Base-by-base conservation (phyloP, 2,329 filamentous ascomycete species). In the Immersiporthe knoxdaviesiana region DNA sequence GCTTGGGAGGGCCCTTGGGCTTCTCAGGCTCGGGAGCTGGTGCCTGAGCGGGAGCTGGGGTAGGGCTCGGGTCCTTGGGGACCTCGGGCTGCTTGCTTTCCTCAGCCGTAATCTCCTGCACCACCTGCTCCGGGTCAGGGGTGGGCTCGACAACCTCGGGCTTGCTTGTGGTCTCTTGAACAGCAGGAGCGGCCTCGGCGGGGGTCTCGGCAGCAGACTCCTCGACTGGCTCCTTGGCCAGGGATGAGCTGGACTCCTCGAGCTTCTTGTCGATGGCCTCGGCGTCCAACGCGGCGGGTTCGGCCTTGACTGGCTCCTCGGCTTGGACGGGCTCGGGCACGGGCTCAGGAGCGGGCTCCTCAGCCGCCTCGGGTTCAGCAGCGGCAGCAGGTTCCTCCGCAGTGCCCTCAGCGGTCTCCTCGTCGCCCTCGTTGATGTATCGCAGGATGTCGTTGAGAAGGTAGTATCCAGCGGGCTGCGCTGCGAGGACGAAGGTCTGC, bases 371-470 rank as follows among this genome's bases (percentile, higher is more conserved):
- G 37, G 74, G 72, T 61, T 72, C 52, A 14, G 78, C 74, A 32
- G 74, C 71, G 32, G 78, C 72, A 35, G 74, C 73, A 64, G 74
- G 70, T 60, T 75, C 76, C 12, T 74, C 74, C 24, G 30, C 63
- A 14, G 74, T 67, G 66, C 73, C 74, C 62, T 88, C 85, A 61
- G 84, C 81, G 74, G 89, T 82, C 71, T 91, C 89, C 70, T 92
- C 92, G 71, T 97, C 94, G 56, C 87, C 87, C 75, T 95, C 92
- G 73, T 91, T 90, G 74, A 99, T 90, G 82, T 97, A 98, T 75
- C 96, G 89, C 84, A 98, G 93, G 79, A 99, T 97, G 78, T 99
- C 96, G 81, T 99, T 99, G 75, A 99, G 88, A 44, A 99, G 95
- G 76, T 97, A 99, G 85, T 98, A 99, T 73, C 96, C 96, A 68